phyloP scores from a whole-genome alignment of 2,329 filamentous ascomycete species.

The Fusarium subtropicale region DNA sequence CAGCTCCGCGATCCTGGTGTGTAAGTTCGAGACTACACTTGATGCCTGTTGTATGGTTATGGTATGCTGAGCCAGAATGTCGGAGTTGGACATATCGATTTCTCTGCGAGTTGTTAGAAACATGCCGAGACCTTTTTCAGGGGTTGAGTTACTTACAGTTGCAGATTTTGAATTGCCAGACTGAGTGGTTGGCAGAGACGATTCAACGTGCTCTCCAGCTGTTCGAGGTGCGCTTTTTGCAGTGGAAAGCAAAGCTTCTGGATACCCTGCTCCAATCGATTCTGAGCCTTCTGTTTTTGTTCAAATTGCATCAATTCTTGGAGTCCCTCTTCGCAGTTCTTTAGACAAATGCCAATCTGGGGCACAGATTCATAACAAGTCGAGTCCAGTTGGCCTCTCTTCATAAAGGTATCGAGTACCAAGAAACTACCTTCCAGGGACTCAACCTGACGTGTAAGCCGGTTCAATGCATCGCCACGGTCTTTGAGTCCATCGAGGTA shows the following conservation, averaged over 20 bases:
- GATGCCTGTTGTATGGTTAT: background rate
- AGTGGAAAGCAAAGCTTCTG: background rate
- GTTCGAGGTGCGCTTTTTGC: background rate
- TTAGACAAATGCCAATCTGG: background rate
- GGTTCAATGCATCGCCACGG: background rate
- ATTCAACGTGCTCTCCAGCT: background rate
- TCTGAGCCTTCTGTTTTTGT: background rate
- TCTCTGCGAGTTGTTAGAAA: background rate
- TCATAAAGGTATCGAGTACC: background rate
- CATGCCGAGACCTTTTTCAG: fast-evolving
- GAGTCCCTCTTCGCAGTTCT: background rate
- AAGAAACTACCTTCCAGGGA: background rate
- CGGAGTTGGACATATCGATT: background rate
- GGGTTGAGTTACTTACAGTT: background rate
- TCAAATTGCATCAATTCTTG: background rate
- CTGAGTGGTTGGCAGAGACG: background rate
- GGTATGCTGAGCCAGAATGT: background rate
- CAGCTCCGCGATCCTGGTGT: background rate
- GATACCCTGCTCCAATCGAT: background rate
- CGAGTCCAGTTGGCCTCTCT: background rate
- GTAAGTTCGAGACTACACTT: background rate
- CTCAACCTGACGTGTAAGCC: background rate
- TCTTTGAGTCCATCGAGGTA: background rate
- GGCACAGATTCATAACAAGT: background rate
- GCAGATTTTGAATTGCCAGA: background rate